phyloP scores from a whole-genome alignment of 768 basidiomycete species.

The Phanerochaete carnosa region DNA sequence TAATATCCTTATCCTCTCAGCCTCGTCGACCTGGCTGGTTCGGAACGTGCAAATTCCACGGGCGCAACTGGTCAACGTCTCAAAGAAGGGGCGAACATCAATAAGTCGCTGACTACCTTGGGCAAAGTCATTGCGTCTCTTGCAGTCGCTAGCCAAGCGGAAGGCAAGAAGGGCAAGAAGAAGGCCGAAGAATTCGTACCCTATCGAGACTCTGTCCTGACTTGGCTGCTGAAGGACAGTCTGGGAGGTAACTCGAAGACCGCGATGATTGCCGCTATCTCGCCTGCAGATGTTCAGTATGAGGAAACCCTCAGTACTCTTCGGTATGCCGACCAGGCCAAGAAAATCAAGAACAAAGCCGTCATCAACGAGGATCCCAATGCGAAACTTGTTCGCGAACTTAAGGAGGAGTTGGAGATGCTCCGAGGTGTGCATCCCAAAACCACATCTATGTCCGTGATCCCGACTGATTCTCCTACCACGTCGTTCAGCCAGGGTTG shows the following conservation, averaged over 20 bases:
- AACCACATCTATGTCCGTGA: conserved; percentile 26
- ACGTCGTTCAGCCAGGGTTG: conserved; percentile 59
- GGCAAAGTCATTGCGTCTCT: conserved; percentile 96
- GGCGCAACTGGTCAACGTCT: conserved; percentile 95
- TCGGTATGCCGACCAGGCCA: conserved; percentile 97
- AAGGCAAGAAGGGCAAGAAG: conserved; percentile 68
- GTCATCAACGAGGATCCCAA: conserved; percentile 99
- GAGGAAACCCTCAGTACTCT: conserved; percentile 96
- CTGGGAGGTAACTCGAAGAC: conserved; percentile 97
- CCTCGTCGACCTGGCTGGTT: conserved; percentile 94
- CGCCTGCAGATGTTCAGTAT: conserved; percentile 84
- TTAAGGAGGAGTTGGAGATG: conserved; percentile 96
- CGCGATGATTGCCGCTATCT: conserved; percentile 98
- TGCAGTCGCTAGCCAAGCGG: conserved; percentile 56
- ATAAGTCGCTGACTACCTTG: conserved; percentile 95
- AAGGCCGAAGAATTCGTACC: conserved; percentile 92
- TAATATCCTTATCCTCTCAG: conserved; percentile 32
- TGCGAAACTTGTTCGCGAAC: conserved; percentile 95
- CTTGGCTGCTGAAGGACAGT: conserved; percentile 98
- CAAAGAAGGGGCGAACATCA: conserved; percentile 98
- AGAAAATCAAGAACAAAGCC: conserved; percentile 99
- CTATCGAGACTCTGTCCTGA: conserved; percentile 96
- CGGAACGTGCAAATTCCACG: conserved; percentile 95
- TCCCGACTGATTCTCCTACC: conserved; percentile 6
- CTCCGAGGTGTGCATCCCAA: conserved; percentile 52